Conservation (phyloP, 2,329 filamentous ascomycete genomes). For the Parastagonospora avenae region DNA sequence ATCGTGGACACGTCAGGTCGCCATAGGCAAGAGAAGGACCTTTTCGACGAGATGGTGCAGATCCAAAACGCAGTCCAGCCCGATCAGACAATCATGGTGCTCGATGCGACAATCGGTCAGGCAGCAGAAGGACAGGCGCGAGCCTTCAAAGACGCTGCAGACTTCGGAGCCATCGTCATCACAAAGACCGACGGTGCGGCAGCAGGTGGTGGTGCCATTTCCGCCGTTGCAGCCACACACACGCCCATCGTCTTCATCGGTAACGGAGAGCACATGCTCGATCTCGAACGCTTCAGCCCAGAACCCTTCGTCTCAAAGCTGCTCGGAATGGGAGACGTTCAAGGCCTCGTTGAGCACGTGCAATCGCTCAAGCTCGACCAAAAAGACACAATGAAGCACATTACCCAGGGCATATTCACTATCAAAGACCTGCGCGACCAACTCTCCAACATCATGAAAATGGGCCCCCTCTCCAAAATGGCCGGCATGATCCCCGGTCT, state of each 20-base stretch:
- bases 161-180: slow-evolving; percentile 98
- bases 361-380: slow-evolving; percentile 95
- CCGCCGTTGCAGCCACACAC: slow-evolving; percentile 92
- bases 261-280: slow-evolving; percentile 95
- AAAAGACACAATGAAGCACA: slow-evolving; percentile 99
- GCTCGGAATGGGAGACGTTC: slow-evolving; percentile 96
- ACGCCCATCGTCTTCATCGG: slow-evolving; percentile 98
- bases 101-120: slow-evolving; percentile 95
- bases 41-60: slow-evolving; percentile 98
- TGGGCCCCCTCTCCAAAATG: slow-evolving; percentile 97
- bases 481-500: slow-evolving; percentile 98
- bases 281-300: slow-evolving; percentile 90
- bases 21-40: slow-evolving; percentile 90
- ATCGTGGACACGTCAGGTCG: slow-evolving; percentile 97
- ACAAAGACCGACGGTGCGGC: slow-evolving; percentile 98
- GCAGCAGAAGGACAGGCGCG: slow-evolving; percentile 92
- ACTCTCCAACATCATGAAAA: slow-evolving; percentile 98
- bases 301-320: slow-evolving; percentile 93
- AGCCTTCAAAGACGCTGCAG: slow-evolving; percentile 95
- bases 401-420: slow-evolving; percentile 94
- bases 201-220: slow-evolving; percentile 94
- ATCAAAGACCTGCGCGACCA: slow-evolving; percentile 94
- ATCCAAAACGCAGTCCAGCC: slow-evolving; percentile 90
- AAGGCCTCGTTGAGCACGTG: slow-evolving; percentile 92
- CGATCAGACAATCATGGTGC: slow-evolving; percentile 97